These are phyloP conservation scores for Reticulascus tulasneorum DNA, from an alignment of 2,329 filamentous ascomycete species.

Conservation along the genomic window DNA sequence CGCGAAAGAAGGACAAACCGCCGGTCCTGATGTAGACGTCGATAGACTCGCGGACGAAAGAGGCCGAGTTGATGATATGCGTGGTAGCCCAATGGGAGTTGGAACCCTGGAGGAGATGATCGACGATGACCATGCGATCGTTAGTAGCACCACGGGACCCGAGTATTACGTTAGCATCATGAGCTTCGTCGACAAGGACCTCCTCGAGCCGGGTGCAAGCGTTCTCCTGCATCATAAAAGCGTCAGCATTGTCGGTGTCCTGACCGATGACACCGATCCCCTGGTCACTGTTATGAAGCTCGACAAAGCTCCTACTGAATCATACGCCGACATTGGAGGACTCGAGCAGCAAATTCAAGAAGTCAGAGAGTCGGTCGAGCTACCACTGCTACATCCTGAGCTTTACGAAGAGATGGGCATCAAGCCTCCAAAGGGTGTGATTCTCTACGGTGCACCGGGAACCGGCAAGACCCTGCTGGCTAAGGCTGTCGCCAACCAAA, in stretches of 20 bases:
- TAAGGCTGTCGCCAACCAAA: slow-evolving; percentile 97
- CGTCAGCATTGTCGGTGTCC: slow-evolving; percentile 92
- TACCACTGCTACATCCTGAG: slow-evolving; percentile 92
- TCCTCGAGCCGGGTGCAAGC: slow-evolving; percentile 92
- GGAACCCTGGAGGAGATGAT: slow-evolving; percentile 98
- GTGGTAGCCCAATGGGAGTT: slow-evolving; percentile 97
- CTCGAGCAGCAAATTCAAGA: slow-evolving; percentile 95
- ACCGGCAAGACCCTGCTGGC: slow-evolving; percentile 97
- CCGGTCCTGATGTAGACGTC: slow-evolving; percentile 65
- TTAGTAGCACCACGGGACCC: slow-evolving; percentile 92
- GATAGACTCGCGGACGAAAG: slow-evolving; percentile 94
- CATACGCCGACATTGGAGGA: slow-evolving; percentile 97
- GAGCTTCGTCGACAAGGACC: slow-evolving; percentile 99
- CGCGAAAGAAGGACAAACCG: slow-evolving; percentile 64
- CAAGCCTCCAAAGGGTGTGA: slow-evolving; percentile 98
- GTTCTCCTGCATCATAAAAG: slow-evolving; percentile 96
- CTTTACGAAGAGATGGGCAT: slow-evolving; percentile 99
- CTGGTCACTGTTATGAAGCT: slow-evolving; percentile 98
- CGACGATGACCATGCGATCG: slow-evolving; percentile 97
- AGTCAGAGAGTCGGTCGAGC: slow-evolving; percentile 92
- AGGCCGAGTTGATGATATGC: slow-evolving; percentile 94
- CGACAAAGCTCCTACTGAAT: slow-evolving; percentile 96
- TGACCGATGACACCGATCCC: slow-evolving; percentile 94
- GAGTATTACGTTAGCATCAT: slow-evolving; percentile 99
- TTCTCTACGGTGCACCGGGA: slow-evolving; percentile 93